These are phyloP conservation scores for Chrysanthemum lavandulifolium DNA, from an alignment of 129 eudicot genomes.

Conservation along the genomic window DNA sequence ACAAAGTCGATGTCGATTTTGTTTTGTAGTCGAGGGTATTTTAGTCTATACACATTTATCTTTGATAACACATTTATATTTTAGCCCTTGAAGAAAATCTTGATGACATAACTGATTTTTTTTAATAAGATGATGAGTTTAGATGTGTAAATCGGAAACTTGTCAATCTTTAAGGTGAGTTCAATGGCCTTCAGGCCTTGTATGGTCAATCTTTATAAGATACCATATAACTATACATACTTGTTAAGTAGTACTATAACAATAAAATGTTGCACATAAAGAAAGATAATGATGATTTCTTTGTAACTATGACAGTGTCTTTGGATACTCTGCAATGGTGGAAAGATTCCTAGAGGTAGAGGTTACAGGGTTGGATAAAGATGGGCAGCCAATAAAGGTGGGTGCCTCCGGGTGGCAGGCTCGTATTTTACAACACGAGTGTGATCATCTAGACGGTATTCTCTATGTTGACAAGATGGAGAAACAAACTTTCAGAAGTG, in stretches of 20 bases:
- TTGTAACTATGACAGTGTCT: slow-evolving; percentile 45
- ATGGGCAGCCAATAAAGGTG: slow-evolving; percentile 69
- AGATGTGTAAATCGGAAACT: no score
- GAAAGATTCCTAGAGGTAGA: slow-evolving; percentile 77
- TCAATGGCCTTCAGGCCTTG: neutral
- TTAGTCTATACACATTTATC: no score
- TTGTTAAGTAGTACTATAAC: no score
- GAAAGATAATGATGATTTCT: neutral
- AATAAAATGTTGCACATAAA: no score
- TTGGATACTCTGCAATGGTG: slow-evolving; percentile 69
- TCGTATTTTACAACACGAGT: slow-evolving; percentile 89
- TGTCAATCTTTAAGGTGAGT: slow-evolving; percentile 78
- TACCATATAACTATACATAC: no score
- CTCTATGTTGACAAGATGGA: slow-evolving; percentile 80
- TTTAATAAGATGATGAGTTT: no score
- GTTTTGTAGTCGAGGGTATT: no score
- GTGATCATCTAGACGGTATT: slow-evolving; percentile 83
- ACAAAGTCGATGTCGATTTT: no score
- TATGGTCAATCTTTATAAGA: neutral
- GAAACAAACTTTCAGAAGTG: slow-evolving; percentile 66
- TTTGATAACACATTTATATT: no score
- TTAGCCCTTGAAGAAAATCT: no score
- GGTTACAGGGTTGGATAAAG: slow-evolving; percentile 64
- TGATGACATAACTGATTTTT: no score
- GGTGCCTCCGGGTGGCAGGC: slow-evolving; percentile 97